These are phyloP conservation scores for Suillus cothurnatus DNA, from an alignment of 768 basidiomycete species.

Conservation along the genomic window DNA sequence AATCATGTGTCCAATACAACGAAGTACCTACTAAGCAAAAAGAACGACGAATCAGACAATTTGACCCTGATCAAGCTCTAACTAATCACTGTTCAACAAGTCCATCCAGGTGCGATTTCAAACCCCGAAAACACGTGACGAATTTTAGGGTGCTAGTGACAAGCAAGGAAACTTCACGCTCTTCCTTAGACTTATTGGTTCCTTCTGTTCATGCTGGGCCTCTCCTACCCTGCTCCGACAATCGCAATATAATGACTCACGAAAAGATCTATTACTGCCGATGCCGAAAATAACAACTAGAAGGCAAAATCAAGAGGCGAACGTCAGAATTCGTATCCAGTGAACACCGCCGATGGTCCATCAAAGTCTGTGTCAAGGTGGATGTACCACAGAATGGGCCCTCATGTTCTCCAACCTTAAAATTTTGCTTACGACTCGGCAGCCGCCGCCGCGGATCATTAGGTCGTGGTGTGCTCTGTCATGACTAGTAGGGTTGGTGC, in stretches of 20 bases:
- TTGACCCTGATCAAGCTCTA: too few species aligned
- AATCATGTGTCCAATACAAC: background rate
- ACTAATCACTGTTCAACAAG: too few species aligned
- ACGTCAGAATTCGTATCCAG: background rate
- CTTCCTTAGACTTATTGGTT: background rate
- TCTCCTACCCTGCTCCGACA: background rate
- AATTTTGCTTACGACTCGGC: background rate
- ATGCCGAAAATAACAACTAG: background rate
- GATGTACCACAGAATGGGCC: background rate
- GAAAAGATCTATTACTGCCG: background rate
- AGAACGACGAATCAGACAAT: too few species aligned
- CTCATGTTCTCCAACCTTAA: background rate
- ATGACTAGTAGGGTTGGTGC: background rate
- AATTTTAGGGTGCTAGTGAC: too few species aligned
- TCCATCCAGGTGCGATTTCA: too few species aligned
- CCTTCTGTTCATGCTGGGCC: background rate
- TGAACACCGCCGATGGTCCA: background rate
- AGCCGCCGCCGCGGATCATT: background rate
- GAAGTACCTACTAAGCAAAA: too few species aligned
- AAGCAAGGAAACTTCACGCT: background rate
- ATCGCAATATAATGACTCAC: background rate
- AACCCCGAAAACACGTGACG: too few species aligned
- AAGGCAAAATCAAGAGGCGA: background rate
- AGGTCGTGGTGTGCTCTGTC: background rate
- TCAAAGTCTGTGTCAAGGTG: background rate